Evolutionary conservation across 139 green algal genomes (phyloP).

Genomic region (Micractinium conductrix): DNA sequence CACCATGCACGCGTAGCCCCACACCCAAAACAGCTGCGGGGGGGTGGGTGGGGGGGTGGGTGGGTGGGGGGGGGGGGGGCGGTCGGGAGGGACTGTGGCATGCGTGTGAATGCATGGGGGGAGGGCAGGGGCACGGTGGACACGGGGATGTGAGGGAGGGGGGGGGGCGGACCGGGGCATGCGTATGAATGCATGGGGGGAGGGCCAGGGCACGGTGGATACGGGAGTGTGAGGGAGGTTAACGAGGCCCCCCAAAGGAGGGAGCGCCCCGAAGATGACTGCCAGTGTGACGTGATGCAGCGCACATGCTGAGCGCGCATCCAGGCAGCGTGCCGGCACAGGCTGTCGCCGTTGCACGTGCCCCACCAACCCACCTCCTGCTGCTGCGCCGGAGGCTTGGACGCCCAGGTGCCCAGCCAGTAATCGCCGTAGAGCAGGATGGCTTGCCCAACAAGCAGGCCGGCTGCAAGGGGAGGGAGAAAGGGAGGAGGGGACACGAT

Average conservation of each 20-base stretch:
- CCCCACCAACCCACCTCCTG: neutral
- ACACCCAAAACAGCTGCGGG: slow-evolving; percentile 45
- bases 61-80: too few relatives aligned
- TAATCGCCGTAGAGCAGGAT: slow-evolving; percentile 67
- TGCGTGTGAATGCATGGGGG: neutral
- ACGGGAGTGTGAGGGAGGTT: too few relatives aligned
- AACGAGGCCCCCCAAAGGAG: too few relatives aligned
- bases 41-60: too few relatives aligned
- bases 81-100: neutral
- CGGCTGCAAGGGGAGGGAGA: slow-evolving; percentile 19
- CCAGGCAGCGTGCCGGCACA: too few relatives aligned
- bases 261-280: too few relatives aligned
- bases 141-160: too few relatives aligned
- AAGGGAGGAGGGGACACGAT: neutral
- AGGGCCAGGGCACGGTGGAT: too few relatives aligned
- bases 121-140: too few relatives aligned
- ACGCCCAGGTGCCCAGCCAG: slow-evolving; percentile 73
- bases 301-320: too few relatives aligned
- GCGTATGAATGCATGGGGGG: neutral
- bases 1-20: slow-evolving; percentile 68
- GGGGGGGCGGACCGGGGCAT: neutral
- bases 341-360: too few relatives aligned
- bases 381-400: slow-evolving; percentile 37
- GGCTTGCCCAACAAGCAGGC: slow-evolving; percentile 71
- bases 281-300: too few relatives aligned